These are phyloP conservation scores for Ophiostoma triangulosporum DNA, from an alignment of 2,329 filamentous ascomycete genomes.

Conservation along the genomic window DNA sequence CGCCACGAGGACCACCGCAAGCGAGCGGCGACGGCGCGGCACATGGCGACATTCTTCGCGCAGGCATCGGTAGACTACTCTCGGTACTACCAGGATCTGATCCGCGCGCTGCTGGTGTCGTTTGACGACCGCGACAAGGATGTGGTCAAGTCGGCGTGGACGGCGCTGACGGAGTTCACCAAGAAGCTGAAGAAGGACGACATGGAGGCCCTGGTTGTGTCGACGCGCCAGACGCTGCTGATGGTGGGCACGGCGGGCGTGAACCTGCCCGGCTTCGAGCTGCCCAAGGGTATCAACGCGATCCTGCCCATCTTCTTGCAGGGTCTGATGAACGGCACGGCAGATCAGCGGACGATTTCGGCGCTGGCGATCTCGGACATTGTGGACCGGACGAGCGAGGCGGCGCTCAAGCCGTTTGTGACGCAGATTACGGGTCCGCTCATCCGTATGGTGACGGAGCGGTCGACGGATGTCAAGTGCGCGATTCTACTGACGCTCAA, in stretches of 20 bases:
- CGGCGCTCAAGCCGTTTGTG: conserved; percentile 84
- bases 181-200: conserved; percentile 89
- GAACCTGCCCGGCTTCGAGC: conserved; percentile 72
- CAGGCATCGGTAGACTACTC: conserved; percentile 77
- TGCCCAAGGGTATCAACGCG: conserved; percentile 95
- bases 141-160: conserved; percentile 84
- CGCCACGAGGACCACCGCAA: conserved; percentile 88
- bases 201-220: conserved; percentile 84
- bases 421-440: conserved; percentile 95
- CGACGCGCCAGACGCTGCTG: conserved; percentile 72
- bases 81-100: conserved; percentile 88
- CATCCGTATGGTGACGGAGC: conserved; percentile 93
- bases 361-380: conserved; percentile 92
- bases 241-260: conserved; percentile 80
- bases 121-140: conserved; percentile 77
- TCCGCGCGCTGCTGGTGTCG: conserved; percentile 76
- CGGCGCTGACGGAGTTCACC: conserved; percentile 73
- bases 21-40: conserved; percentile 62
- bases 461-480: conserved; percentile 89
- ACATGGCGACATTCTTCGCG: conserved; percentile 77
- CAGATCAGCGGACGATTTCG: conserved; percentile 82
- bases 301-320: conserved; percentile 95
- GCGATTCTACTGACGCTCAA: conserved; percentile 90
- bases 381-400: conserved; percentile 78
- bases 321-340: conserved; percentile 89